phyloP scores from a whole-genome alignment of 495 filamentous ascomycete species.

The Trypethelium eluteriae region DNA sequence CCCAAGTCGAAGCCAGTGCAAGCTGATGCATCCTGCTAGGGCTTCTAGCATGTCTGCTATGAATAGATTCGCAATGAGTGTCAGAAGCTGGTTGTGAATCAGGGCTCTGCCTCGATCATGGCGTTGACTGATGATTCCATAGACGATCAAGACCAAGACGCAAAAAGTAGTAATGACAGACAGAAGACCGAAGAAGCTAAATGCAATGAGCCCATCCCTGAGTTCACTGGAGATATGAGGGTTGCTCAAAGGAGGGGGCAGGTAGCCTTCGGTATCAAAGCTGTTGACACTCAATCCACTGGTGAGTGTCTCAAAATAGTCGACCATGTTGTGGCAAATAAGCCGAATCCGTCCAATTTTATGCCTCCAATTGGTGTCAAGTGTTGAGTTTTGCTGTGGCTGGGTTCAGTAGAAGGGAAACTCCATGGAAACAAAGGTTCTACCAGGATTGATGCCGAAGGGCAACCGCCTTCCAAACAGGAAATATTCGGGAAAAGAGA shows the following conservation, averaged over 20 bases:
- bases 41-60: slow-evolving; percentile 68
- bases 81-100: slow-evolving; percentile 58
- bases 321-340: too few relatives aligned
- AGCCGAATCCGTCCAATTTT: too few relatives aligned
- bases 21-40: slow-evolving; percentile 58
- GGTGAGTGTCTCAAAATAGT: too few relatives aligned
- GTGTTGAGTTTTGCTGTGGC: too few relatives aligned
- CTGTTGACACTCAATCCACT: too few relatives aligned
- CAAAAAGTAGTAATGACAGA: background rate
- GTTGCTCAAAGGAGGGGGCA: background rate
- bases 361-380: too few relatives aligned
- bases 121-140: background rate
- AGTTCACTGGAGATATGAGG: background rate
- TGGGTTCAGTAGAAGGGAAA: too few relatives aligned
- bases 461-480: background rate
- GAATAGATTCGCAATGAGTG: slow-evolving; percentile 67
- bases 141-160: background rate
- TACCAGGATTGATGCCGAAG: too few relatives aligned
- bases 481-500: background rate
- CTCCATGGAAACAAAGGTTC: too few relatives aligned
- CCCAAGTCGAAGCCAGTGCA: slow-evolving; percentile 50
- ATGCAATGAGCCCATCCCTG: background rate
- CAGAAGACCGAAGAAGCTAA: background rate
- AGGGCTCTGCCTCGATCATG: background rate
- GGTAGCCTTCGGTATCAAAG: background rate